These are phyloP conservation scores for Leccinum disarticulatum DNA, from an alignment of 768 basidiomycete genomes.

Conservation along the genomic window DNA sequence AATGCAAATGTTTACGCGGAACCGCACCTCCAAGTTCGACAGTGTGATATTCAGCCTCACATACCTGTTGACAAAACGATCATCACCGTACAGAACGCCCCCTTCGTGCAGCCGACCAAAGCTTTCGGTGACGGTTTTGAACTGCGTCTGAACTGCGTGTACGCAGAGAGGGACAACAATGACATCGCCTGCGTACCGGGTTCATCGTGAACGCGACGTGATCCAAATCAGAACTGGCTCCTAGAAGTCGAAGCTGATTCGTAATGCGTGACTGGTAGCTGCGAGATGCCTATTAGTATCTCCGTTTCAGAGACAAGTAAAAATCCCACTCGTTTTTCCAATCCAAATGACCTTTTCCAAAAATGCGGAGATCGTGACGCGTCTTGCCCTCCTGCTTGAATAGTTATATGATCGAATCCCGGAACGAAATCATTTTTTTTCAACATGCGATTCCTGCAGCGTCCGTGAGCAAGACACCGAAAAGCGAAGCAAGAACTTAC, in stretches of 20 bases:
- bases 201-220: constrained; percentile 77
- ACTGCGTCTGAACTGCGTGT: constrained; percentile 49
- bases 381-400: no score
- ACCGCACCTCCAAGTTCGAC: constrained; percentile 71
- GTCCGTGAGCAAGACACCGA: no score
- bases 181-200: constrained; percentile 48
- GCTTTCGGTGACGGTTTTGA: constrained; percentile 82
- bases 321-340: no score
- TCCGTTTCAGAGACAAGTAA: no score
- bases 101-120: constrained; percentile 92
- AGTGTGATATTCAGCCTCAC: constrained; percentile 35
- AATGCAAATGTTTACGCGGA: neutral
- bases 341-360: no score
- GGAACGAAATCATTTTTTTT: no score
- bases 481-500: no score
- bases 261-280: constrained; percentile 59
- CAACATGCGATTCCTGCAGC: no score
- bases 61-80: constrained; percentile 98
- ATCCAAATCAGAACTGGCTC: constrained; percentile 27
- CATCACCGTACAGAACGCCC: constrained; percentile 90
- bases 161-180: neutral
- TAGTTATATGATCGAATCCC: no score
- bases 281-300: no score
- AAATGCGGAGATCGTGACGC: no score
- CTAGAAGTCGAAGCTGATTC: constrained; percentile 81